Evolutionary conservation across 2,329 filamentous ascomycete species (phyloP), one percentile per base, ranked within the genome.

Genomic region (Xylariaceae sp.): DNA sequence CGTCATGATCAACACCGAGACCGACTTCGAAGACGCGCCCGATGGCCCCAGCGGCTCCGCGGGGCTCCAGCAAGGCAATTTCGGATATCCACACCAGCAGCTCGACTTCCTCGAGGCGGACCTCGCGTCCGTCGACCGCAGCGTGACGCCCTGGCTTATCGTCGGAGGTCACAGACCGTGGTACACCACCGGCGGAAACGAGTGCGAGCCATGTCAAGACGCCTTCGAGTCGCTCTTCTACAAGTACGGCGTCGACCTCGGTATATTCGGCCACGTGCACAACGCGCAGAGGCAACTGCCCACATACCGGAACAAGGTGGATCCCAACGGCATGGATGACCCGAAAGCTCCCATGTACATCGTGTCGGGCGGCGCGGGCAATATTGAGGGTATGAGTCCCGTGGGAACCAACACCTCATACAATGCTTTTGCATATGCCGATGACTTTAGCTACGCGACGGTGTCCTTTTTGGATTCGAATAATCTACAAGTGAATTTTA

Each of bases 231-330:
- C 62, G 1, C 54, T 79, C 3, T 56, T 80, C 6, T 75, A 77
- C 59, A 64, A 68, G 38, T 77, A 79, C 54, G 75, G 74, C 19
- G 76, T 81, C 16, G 77, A 81, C 47, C 56, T 79, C 4, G 75
- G 60, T 19, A 62, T 80, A 6, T 76, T 78, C 48, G 77, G 76
- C 2, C 76, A 81, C 51, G 72, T 77, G 12, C 76, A 80, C 58
- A 78, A 77, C 59, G 71, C 72, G 19, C 74, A 80, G 60, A 69
- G 77, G 1, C 75, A 78, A 49, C 45, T 64, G 53, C 72, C 62
- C 19, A 56, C 64, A 2, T 57, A 57, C 55, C 63, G 67, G 43
- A 51, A 54, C 47, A 55, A 52, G 0, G 56, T 55, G 0, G 68
- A 72, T 40, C 46, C 64, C 0, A 57, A 53, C 0, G 67, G 66